Evolutionary conservation across 192 early-diverging fungal genomes (phyloP).

Genomic region (Diversispora epigaea): DNA sequence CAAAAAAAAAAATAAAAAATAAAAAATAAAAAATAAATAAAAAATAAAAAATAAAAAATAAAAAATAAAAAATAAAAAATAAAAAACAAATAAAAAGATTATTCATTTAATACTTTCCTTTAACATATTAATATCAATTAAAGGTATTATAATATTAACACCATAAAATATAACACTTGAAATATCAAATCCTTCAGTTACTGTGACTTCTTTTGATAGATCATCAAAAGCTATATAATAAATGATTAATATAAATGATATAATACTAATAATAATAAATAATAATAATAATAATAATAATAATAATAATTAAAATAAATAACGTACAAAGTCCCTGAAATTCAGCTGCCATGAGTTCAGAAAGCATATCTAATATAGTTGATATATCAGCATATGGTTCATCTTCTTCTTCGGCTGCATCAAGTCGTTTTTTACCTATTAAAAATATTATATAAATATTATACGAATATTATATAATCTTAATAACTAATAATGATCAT

Average conservation of each 20-base stretch:
- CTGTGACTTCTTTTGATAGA: constrained; percentile 33
- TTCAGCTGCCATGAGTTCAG: constrained; percentile 58
- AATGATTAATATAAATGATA: constrained; percentile 32
- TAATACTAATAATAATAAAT: not conserved
- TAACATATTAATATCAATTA: constrained; percentile 71
- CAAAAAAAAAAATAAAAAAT: too few relatives aligned
- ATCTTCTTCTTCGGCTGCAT: constrained; percentile 52
- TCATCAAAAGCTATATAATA: constrained; percentile 34
- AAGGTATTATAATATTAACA: constrained; percentile 65
- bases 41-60: not conserved
- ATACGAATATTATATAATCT: too few relatives aligned
- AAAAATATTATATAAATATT: not conserved
- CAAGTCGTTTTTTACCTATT: constrained; percentile 46
- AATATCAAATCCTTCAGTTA: constrained; percentile 41
- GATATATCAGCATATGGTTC: constrained; percentile 65
- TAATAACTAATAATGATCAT: too few relatives aligned
- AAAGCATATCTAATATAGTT: constrained; percentile 57
- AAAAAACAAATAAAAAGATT: not conserved
- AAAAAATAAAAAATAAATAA: not conserved
- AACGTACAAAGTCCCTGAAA: constrained; percentile 54
- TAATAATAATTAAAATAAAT: not conserved
- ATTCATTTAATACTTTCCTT: constrained; percentile 42
- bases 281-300: too few relatives aligned
- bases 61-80: too few relatives aligned
- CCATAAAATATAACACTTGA: constrained; percentile 72